Evolutionary conservation across 768 basidiomycete species (phyloP).

Genomic region (Mycena venus): DNA sequence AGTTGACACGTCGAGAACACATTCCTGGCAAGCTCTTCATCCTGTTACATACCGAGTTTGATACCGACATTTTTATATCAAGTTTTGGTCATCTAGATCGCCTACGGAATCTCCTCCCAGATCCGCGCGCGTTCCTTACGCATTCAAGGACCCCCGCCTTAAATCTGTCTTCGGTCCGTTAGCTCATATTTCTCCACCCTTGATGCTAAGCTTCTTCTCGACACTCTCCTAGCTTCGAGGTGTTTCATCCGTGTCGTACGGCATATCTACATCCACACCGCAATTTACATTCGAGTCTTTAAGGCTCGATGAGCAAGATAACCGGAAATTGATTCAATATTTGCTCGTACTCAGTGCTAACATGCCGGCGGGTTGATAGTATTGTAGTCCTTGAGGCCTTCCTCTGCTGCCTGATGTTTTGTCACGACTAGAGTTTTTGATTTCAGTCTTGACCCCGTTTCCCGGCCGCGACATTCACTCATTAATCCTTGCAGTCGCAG

Average conservation of each 20-base stretch:
- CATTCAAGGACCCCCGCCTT: not conserved
- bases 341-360: not conserved
- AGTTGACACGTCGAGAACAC: not conserved
- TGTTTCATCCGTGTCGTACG: not conserved
- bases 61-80: not conserved
- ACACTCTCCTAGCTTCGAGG: not conserved
- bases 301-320: not conserved
- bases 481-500: not conserved
- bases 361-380: not conserved
- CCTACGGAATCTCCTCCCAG: not conserved
- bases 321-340: not conserved
- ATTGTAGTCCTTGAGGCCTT: not conserved
- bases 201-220: not conserved
- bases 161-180: not conserved
- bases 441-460: not conserved
- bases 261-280: not conserved
- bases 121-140: not conserved
- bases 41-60: constrained; percentile 2
- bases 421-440: not conserved
- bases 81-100: constrained; percentile 1
- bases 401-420: constrained; percentile 1
- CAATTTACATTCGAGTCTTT: not conserved
- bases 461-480: not conserved
- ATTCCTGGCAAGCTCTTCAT: not conserved
- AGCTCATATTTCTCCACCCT: not conserved